These are phyloP conservation scores for Amanita subjunquillea DNA, from an alignment of 768 basidiomycete genomes.

Conservation along the genomic window DNA sequence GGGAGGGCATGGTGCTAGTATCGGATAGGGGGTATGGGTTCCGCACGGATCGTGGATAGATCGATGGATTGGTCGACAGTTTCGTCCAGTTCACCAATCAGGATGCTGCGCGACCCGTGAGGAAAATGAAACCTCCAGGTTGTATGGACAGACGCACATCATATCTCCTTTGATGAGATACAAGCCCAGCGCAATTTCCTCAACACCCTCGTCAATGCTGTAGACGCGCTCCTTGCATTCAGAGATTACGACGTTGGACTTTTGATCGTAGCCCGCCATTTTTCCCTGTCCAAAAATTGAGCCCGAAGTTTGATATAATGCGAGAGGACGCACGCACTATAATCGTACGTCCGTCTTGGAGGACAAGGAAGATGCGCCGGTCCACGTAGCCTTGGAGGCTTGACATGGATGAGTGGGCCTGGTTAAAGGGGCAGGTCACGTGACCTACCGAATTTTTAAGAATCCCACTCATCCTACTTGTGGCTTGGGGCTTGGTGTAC, in stretches of 20 bases:
- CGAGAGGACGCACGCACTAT: constrained; percentile 44
- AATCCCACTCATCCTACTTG: too few relatives aligned
- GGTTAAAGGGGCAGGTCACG: not conserved
- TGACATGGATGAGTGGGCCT: constrained; percentile 42
- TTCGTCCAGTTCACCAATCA: constrained; percentile 83
- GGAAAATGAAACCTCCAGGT: not conserved
- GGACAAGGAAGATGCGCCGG: constrained; percentile 85
- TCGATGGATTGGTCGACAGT: constrained; percentile 67
- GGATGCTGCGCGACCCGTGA: constrained; percentile 29
- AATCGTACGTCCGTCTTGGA: constrained; percentile 94
- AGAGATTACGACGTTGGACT: constrained; percentile 91
- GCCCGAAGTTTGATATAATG: not conserved
- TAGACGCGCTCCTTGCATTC: constrained; percentile 92
- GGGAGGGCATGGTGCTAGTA: constrained; percentile 33
- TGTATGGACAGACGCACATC: constrained; percentile 54
- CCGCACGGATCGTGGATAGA: constrained; percentile 72
- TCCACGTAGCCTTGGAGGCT: constrained; percentile 90
- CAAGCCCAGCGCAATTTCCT: constrained; percentile 88
- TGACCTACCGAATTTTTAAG: not conserved
- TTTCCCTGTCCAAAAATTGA: constrained; percentile 47
- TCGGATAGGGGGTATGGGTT: constrained; percentile 76
- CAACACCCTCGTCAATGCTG: constrained; percentile 83
- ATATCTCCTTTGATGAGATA: constrained; percentile 98
- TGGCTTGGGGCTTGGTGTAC: too few relatives aligned
- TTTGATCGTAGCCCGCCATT: constrained; percentile 89